Conservation (phyloP, 2,329 filamentous ascomycete species). For the Endoconidiophora laricicola region DNA sequence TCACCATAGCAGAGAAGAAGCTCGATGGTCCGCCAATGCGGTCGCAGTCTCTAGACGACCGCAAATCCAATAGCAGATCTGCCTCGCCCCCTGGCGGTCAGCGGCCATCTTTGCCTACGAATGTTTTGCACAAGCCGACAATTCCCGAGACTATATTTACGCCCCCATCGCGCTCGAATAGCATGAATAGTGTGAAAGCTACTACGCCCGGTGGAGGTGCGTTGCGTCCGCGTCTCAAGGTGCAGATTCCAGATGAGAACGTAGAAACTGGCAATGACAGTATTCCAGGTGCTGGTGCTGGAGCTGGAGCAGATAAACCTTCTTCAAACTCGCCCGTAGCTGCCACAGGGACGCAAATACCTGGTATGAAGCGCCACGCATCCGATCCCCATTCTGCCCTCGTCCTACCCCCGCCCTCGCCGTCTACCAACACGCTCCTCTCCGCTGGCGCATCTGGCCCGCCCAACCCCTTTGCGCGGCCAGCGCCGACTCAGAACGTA, state of each 20-base stretch:
- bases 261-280: background rate
- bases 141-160: constrained; percentile 48
- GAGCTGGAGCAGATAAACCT: constrained; percentile 32
- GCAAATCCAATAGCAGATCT: constrained; percentile 24
- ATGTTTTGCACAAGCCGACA: constrained; percentile 26
- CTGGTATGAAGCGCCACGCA: constrained; percentile 1
- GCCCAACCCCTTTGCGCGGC: constrained; percentile 87
- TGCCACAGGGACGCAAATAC: constrained; percentile 22
- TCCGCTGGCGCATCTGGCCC: constrained; percentile 86
- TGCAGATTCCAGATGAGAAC: constrained; percentile 69
- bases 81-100: constrained; percentile 34
- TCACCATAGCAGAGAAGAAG: constrained; percentile 6
- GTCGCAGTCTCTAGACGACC: constrained; percentile 44
- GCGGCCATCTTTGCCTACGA: constrained; percentile 1
- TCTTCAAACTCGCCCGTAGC: constrained; percentile 37
- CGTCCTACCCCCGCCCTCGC: constrained; percentile 82
- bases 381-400: constrained; percentile 43
- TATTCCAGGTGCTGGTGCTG: constrained; percentile 48
- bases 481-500: constrained; percentile 51
- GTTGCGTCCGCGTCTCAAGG: constrained; percentile 60
- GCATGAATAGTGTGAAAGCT: constrained; percentile 55
- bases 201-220: constrained; percentile 47
- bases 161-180: constrained; percentile 65
- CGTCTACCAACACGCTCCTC: constrained; percentile 67
- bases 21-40: constrained; percentile 25